These are phyloP conservation scores for Diplosphaera chodatii DNA, from an alignment of 139 green algal species.

Conservation along the genomic window DNA sequence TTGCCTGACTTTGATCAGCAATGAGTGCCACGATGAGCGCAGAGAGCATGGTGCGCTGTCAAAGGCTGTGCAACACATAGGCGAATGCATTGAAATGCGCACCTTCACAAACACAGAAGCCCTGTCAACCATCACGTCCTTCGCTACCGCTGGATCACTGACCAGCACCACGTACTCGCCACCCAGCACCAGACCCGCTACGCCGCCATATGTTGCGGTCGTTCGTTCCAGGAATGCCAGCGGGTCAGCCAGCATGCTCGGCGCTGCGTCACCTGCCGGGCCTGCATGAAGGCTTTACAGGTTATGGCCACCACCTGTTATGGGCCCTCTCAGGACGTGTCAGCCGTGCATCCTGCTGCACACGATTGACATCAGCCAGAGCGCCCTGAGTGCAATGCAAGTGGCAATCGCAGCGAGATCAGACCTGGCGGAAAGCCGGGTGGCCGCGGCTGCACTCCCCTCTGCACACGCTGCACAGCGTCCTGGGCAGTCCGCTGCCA, in stretches of 20 bases:
- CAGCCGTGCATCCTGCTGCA: too few species aligned
- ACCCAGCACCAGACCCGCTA: slow-evolving; percentile 69
- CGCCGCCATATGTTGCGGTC: slow-evolving; percentile 31
- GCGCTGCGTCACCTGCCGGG: slow-evolving; percentile 50
- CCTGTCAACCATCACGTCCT: slow-evolving; percentile 28
- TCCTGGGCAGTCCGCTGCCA: background rate
- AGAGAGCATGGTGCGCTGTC: too few species aligned
- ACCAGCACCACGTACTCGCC: slow-evolving; percentile 76
- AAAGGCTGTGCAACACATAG: too few species aligned
- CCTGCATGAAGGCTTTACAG: too few species aligned
- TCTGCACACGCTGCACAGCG: background rate
- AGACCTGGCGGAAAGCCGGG: background rate
- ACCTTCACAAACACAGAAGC: slow-evolving; percentile 27
- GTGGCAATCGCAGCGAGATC: too few species aligned
- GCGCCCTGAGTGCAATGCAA: too few species aligned
- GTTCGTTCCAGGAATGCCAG: slow-evolving; percentile 50
- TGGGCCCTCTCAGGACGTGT: too few species aligned
- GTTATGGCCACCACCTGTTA: too few species aligned
- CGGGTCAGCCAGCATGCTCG: slow-evolving; percentile 53
- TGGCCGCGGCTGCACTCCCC: background rate
- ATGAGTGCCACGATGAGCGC: too few species aligned
- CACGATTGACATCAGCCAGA: too few species aligned
- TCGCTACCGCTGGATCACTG: slow-evolving; percentile 28
- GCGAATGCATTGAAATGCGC: background rate
- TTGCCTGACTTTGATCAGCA: too few species aligned